phyloP scores from a whole-genome alignment of 1,139 yeast species.

The Suhomyces panamericanus region DNA sequence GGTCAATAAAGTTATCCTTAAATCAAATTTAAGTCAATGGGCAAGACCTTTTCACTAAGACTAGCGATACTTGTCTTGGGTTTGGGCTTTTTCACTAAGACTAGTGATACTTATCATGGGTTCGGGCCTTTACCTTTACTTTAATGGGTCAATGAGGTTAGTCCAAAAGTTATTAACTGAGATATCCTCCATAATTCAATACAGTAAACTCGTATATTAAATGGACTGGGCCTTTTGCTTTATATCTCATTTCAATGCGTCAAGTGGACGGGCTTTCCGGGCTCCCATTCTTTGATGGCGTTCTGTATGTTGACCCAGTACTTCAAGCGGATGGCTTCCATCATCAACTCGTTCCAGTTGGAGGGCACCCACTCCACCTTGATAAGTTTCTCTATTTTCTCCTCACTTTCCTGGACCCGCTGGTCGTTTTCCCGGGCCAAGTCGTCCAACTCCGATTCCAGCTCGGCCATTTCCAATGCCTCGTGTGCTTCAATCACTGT shows the following conservation, averaged over 20 bases:
- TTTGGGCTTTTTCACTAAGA: too few relatives aligned
- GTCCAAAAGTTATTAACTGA: too few relatives aligned
- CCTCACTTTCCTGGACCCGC: slow-evolving; percentile 47
- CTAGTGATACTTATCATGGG: too few relatives aligned
- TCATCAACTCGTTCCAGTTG: slow-evolving; percentile 58
- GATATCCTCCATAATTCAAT: too few relatives aligned
- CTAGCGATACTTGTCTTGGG: too few relatives aligned
- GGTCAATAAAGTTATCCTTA: too few relatives aligned
- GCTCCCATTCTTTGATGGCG: slow-evolving; percentile 78
- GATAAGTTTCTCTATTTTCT: slow-evolving; percentile 30
- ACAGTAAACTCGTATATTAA: too few relatives aligned
- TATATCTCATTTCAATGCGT: slow-evolving; percentile 53
- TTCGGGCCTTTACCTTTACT: too few relatives aligned
- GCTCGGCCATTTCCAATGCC: slow-evolving; percentile 61
- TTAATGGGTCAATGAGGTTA: too few relatives aligned
- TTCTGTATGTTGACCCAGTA: slow-evolving; percentile 81
- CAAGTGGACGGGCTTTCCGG: slow-evolving; percentile 63
- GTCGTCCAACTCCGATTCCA: slow-evolving; percentile 55
- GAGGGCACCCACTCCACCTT: slow-evolving; percentile 30
- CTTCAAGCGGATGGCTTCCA: slow-evolving; percentile 69
- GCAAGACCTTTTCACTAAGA: too few relatives aligned
- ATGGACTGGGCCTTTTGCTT: too few relatives aligned
- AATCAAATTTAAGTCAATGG: too few relatives aligned
- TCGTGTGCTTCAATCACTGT: slow-evolving; percentile 82
- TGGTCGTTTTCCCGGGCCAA: slow-evolving; percentile 56